phyloP scores from a whole-genome alignment of 495 filamentous ascomycete genomes.

The Oidiodendron maius region DNA sequence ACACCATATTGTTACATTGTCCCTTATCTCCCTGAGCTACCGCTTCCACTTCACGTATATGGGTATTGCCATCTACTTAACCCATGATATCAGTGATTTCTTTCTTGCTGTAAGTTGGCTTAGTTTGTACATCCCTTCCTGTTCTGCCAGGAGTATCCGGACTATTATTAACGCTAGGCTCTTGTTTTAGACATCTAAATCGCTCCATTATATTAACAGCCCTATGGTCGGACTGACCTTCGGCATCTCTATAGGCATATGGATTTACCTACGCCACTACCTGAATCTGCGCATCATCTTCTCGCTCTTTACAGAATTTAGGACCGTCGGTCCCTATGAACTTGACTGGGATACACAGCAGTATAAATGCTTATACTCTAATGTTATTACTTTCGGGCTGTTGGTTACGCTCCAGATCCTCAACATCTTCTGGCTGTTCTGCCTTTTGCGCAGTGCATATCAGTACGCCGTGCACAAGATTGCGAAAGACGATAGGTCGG shows the following conservation, averaged over 20 bases:
- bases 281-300: constrained; percentile 83
- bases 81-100: constrained; percentile 90
- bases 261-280: constrained; percentile 89
- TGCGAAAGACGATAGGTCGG: constrained; percentile 43
- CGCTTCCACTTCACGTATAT: constrained; percentile 97
- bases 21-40: constrained; percentile 81
- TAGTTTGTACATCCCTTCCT: background rate
- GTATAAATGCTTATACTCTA: constrained; percentile 74
- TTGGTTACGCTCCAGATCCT: constrained; percentile 69
- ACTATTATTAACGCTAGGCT: background rate
- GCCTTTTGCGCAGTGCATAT: constrained; percentile 66
- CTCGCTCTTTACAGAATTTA: constrained; percentile 78
- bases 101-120: constrained; percentile 78
- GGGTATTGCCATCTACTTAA: constrained; percentile 90
- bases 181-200: constrained; percentile 69
- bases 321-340: constrained; percentile 78
- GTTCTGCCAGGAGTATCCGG: background rate
- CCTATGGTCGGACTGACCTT: constrained; percentile 73
- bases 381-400: constrained; percentile 61
- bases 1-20: constrained; percentile 86
- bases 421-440: constrained; percentile 81
- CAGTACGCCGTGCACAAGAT: constrained; percentile 37
- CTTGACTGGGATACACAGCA: constrained; percentile 77
- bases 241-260: constrained; percentile 69
- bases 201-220: constrained; percentile 83